Conservation (phyloP, 257 asterid species). For the Lantana camara region DNA sequence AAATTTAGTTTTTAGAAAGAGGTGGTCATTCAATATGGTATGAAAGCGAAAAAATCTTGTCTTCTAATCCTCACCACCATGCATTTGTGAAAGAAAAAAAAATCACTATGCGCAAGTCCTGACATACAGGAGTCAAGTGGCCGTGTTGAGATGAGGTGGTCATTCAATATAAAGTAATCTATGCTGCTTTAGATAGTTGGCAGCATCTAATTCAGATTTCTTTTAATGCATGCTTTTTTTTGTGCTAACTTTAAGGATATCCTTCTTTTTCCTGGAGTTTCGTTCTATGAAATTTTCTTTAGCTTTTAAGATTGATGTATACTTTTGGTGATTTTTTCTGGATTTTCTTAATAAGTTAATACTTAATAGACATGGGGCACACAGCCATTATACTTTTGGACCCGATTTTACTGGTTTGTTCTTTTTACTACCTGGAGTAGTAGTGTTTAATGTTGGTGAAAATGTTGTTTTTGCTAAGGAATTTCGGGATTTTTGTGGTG, state of each 20-base stretch:
- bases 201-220: slow-evolving; percentile 17
- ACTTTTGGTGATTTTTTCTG: neutral
- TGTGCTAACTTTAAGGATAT: neutral
- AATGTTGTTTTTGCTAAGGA: slow-evolving; percentile 7
- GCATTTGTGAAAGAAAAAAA: too few relatives aligned
- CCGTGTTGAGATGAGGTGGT: too few relatives aligned
- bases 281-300: neutral
- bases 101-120: too few relatives aligned
- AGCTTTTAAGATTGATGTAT: neutral
- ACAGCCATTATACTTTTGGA: slow-evolving; percentile 7
- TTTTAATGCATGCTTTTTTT: neutral
- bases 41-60: too few relatives aligned
- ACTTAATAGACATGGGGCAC: slow-evolving; percentile 2
- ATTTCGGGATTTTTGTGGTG: slow-evolving; percentile 22
- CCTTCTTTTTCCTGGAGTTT: neutral
- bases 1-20: too few relatives aligned
- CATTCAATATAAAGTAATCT: neutral
- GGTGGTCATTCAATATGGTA: too few relatives aligned
- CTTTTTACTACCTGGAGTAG: slow-evolving; percentile 21
- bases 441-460: slow-evolving; percentile 24
- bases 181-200: slow-evolving; percentile 17
- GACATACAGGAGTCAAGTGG: too few relatives aligned
- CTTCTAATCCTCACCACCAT: too few relatives aligned
- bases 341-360: slow-evolving; percentile 3
- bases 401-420: slow-evolving; percentile 13